Conservation (phyloP, 2,329 filamentous ascomycete species). For the Pseudocercospora eumusae region DNA sequence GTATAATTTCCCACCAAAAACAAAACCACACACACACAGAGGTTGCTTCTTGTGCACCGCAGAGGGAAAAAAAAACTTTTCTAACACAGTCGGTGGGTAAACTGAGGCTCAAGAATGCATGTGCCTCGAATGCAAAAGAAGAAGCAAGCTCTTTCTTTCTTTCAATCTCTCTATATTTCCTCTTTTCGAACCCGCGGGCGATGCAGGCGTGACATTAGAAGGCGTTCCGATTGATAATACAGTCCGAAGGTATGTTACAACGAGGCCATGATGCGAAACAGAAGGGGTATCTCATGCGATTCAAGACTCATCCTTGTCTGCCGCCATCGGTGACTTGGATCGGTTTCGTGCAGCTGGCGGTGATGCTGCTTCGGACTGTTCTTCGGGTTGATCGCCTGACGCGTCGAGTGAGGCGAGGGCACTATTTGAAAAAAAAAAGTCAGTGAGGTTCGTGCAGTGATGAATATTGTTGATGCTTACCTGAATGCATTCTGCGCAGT, state of each 20-base stretch:
- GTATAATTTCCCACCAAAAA: slow-evolving; percentile 7
- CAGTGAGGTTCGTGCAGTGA: neutral
- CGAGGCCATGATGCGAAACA: slow-evolving; percentile 20
- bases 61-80: slow-evolving; percentile 18
- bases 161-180: slow-evolving; percentile 4
- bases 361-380: slow-evolving; percentile 44
- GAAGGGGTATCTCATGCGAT: slow-evolving; percentile 37
- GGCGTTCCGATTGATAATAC: slow-evolving; percentile 23
- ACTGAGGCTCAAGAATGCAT: slow-evolving; percentile 5
- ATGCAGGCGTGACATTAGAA: slow-evolving; percentile 28
- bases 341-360: slow-evolving; percentile 37
- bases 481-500: slow-evolving; percentile 85
- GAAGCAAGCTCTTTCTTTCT: slow-evolving; percentile 13
- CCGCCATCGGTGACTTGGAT: slow-evolving; percentile 34
- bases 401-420: slow-evolving; percentile 58
- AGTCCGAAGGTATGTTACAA: slow-evolving; percentile 25
- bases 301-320: slow-evolving; percentile 32
- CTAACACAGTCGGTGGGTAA: slow-evolving; percentile 14
- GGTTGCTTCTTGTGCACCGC: slow-evolving; percentile 17
- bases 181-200: slow-evolving; percentile 5
- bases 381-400: slow-evolving; percentile 61
- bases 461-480: slow-evolving; percentile 58
- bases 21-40: no score
- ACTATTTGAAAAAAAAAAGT: slow-evolving; percentile 42
- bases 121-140: slow-evolving; percentile 1